Percentiles rank a stretch among this genome's conserved stretches.
Evolutionary conservation across 345 rosid species (phyloP).

Genomic region (Melaleuca quinquenervia): DNA sequence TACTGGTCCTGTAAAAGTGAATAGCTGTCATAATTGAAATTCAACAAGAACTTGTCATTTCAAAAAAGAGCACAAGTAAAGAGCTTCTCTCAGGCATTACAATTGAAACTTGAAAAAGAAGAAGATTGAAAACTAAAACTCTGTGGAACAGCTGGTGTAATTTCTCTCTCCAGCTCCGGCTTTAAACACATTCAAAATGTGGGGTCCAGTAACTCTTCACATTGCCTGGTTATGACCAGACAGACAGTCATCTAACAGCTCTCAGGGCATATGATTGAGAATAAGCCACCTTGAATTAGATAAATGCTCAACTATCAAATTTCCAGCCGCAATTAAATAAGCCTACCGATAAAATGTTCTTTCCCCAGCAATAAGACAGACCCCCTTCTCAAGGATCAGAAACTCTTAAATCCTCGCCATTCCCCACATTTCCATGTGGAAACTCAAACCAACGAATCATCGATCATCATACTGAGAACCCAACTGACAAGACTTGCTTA

Average conservation of each 20-base stretch:
- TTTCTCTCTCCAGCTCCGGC: neutral
- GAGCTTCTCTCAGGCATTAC: neutral
- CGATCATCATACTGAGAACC: neutral
- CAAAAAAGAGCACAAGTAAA: neutral
- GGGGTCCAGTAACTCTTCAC: neutral
- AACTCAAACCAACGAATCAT: neutral
- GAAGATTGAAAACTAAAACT: neutral
- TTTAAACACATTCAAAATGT: neutral
- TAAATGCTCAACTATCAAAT: neutral
- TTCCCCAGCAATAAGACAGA: neutral
- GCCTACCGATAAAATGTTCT: neutral
- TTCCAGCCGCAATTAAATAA: neutral
- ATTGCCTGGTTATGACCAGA: neutral
- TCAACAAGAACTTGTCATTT: neutral
- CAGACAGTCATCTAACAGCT: neutral
- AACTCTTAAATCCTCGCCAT: neutral
- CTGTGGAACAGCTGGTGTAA: neutral
- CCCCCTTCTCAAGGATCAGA: neutral
- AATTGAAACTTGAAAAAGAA: neutral
- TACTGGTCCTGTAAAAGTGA: constrained; percentile 57
- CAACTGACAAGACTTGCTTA: neutral
- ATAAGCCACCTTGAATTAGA: neutral
- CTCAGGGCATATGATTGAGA: neutral
- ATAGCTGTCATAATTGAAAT: neutral
- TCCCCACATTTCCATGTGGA: neutral